Conservation (phyloP, 1,284 basidiomycete genomes). For the Microbotryum violaceum region DNA sequence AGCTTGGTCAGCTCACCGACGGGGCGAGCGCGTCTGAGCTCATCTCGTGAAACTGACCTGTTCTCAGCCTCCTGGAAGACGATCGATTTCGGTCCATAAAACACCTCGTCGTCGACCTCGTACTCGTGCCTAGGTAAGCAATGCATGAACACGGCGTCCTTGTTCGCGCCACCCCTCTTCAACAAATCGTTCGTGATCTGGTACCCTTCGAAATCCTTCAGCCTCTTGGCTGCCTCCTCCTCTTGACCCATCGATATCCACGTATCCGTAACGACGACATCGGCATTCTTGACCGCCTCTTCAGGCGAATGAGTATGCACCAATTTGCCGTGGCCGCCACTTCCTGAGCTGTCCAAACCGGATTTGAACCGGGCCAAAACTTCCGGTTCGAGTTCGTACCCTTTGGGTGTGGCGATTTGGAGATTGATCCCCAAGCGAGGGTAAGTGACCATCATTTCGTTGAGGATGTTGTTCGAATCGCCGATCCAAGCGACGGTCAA, state of each 20-base stretch:
- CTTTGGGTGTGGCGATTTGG: conserved; percentile 69
- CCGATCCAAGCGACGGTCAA: conserved; percentile 89
- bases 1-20: conserved; percentile 1
- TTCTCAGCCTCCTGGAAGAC: conserved; percentile 47
- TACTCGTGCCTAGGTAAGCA: conserved; percentile 87
- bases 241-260: conserved; percentile 99
- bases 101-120: conserved; percentile 89
- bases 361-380: conserved; percentile 67
- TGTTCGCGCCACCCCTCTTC: conserved; percentile 40
- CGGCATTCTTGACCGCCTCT: conserved; percentile 81
- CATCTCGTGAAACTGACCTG: conserved; percentile 9
- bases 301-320: conserved; percentile 69
- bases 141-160: conserved; percentile 72
- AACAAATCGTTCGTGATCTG: conserved; percentile 72
- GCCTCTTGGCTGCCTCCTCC: conserved; percentile 78
- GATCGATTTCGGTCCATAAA: conserved; percentile 45
- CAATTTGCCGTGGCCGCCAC: conserved; percentile 48
- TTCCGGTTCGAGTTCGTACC: conserved; percentile 66
- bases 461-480: conserved; percentile 90
- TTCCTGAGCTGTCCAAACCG: conserved; percentile 35
- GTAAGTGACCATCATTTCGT: conserved; percentile 93
- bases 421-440: conserved; percentile 84
- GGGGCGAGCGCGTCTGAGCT: conserved; percentile 65
- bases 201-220: conserved; percentile 83
- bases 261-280: conserved; percentile 91